These are phyloP conservation scores for Cinnamomum chago DNA, from an alignment of 164 flowering plant genomes.

Conservation along the genomic window DNA sequence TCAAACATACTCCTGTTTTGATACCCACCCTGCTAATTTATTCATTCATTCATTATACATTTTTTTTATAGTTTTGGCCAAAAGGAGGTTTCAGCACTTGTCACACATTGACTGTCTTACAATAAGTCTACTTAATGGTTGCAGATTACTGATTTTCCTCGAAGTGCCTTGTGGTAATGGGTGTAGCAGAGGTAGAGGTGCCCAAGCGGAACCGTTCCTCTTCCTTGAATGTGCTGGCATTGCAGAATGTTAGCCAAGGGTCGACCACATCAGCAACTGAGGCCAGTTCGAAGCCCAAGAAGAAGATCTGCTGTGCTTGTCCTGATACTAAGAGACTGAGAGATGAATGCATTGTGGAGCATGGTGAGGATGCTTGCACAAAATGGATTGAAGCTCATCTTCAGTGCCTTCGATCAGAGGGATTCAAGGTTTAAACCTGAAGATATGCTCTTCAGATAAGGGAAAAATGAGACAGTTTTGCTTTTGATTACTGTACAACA, in stretches of 20 bases:
- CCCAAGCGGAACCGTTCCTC: background rate
- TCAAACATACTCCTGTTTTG: no score
- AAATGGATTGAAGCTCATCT: constrained; percentile 76
- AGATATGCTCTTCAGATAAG: background rate
- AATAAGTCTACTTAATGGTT: background rate
- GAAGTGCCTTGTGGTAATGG: background rate
- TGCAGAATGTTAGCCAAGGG: background rate
- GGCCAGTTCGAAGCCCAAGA: constrained; percentile 48
- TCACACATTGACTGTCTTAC: no score
- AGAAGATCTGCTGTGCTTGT: constrained; percentile 47
- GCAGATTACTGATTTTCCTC: background rate
- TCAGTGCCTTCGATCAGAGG: constrained; percentile 61
- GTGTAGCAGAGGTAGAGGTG: background rate
- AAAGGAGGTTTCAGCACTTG: no score
- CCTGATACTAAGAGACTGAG: constrained; percentile 30
- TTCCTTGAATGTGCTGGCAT: background rate
- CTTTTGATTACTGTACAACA: background rate
- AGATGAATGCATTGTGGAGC: constrained; percentile 37
- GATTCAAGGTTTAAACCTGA: constrained; percentile 50
- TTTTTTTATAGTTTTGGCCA: no score
- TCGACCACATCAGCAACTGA: background rate
- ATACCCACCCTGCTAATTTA: no score
- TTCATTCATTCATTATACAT: no score
- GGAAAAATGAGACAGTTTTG: background rate
- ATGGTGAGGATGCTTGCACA: constrained; percentile 61